A percentile compares a stretch with the other conserved stretches of the same genome.
Evolutionary conservation across 1,139 yeast genomes (phyloP).

Genomic region (Insectozyma bohioensis): DNA sequence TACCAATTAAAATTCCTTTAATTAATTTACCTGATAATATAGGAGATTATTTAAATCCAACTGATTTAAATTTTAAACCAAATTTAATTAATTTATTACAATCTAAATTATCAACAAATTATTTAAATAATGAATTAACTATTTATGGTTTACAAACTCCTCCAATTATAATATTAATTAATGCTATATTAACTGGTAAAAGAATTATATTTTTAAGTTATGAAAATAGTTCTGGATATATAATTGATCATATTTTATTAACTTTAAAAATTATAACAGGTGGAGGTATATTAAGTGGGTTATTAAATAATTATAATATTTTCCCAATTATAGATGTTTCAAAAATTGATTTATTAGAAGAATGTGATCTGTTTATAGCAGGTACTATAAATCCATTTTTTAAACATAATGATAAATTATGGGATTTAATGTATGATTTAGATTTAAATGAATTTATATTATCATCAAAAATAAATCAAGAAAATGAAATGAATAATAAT

Average conservation of each 20-base stretch:
- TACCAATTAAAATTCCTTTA: slow-evolving; percentile 45
- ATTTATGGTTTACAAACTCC: slow-evolving; percentile 62
- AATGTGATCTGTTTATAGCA: slow-evolving; percentile 57
- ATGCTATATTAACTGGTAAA: slow-evolving; percentile 60
- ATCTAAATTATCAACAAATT: slow-evolving; percentile 30
- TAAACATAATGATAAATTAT: slow-evolving; percentile 52
- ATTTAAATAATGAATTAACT: slow-evolving; percentile 40
- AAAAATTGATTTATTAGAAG: slow-evolving; percentile 54
- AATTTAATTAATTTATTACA: slow-evolving; percentile 39
- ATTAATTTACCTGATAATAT: slow-evolving; percentile 41
- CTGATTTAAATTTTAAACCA: slow-evolving; percentile 44
- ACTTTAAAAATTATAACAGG: slow-evolving; percentile 56
- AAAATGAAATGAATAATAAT: slow-evolving; percentile 8
- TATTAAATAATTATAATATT: slow-evolving; percentile 45
- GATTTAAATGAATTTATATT: slow-evolving; percentile 47
- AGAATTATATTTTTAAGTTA: slow-evolving; percentile 55
- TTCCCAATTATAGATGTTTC: slow-evolving; percentile 66
- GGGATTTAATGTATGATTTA: slow-evolving; percentile 62
- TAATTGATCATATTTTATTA: slow-evolving; percentile 55
- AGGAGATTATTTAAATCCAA: slow-evolving; percentile 49
- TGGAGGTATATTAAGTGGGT: slow-evolving; percentile 56
- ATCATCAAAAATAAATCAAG: slow-evolving; percentile 21
- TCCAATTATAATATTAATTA: slow-evolving; percentile 53
- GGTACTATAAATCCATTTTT: slow-evolving; percentile 71
- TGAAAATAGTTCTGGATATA: slow-evolving; percentile 54